Conservation (phyloP, 495 filamentous ascomycete species). For the Hamigera avellanea region DNA sequence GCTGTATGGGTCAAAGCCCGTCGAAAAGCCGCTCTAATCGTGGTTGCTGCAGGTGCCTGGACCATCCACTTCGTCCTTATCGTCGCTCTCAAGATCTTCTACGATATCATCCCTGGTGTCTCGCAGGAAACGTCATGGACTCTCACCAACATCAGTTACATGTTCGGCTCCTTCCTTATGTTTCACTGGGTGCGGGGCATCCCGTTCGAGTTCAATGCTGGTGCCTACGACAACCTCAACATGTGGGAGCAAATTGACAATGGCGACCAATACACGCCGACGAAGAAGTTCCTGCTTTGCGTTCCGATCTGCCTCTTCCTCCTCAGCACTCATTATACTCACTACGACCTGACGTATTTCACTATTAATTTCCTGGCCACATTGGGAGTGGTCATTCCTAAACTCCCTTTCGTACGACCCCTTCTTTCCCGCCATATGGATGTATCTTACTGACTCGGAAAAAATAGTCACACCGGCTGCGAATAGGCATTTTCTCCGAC, state of each 20-base stretch:
- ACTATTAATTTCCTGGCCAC: constrained; percentile 92
- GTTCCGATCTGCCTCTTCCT: constrained; percentile 92
- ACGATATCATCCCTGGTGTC: constrained; percentile 86
- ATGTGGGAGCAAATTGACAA: constrained; percentile 99
- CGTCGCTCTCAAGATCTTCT: constrained; percentile 80
- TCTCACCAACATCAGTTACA: constrained; percentile 96
- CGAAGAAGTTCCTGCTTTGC: constrained; percentile 94
- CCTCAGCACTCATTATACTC: constrained; percentile 95
- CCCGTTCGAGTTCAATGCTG: constrained; percentile 98
- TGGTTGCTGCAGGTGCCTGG: constrained; percentile 79
- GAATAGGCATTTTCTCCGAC: constrained; percentile 37
- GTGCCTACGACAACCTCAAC: constrained; percentile 97
- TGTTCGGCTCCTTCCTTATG: constrained; percentile 98
- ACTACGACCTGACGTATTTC: constrained; percentile 93
- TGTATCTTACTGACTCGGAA: constrained; percentile 11
- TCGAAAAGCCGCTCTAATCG: too few species aligned
- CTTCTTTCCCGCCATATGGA: not conserved
- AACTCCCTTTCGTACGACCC: constrained; percentile 76
- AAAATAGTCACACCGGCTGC: constrained; percentile 34
- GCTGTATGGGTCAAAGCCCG: not conserved
- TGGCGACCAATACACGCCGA: constrained; percentile 93
- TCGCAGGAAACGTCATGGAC: constrained; percentile 98
- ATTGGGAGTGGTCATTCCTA: constrained; percentile 85
- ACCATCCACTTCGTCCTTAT: constrained; percentile 92
- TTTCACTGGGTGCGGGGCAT: constrained; percentile 98